These are phyloP conservation scores for Zygotorulaspora mrakii DNA, from an alignment of 1,139 yeast genomes.

Conservation along the genomic window DNA sequence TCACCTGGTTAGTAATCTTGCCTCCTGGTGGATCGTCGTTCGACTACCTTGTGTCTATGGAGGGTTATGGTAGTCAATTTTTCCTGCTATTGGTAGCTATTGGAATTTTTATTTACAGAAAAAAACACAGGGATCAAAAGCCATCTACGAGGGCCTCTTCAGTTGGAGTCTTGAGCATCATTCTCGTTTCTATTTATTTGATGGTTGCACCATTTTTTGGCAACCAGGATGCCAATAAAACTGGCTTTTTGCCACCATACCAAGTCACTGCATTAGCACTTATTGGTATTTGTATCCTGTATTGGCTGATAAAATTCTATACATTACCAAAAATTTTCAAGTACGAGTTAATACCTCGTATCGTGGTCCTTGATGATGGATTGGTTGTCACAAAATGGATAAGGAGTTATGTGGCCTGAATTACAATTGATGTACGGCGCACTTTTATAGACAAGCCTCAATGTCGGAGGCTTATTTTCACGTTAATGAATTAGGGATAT, in stretches of 20 bases:
- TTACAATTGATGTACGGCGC: not conserved
- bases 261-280: slow-evolving; percentile 43
- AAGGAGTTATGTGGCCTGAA: slow-evolving; percentile 25
- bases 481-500: not conserved
- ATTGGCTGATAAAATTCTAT: slow-evolving; percentile 50
- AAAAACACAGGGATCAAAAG: slow-evolving; percentile 43
- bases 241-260: slow-evolving; percentile 52
- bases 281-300: slow-evolving; percentile 39
- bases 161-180: slow-evolving; percentile 44
- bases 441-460: too few species aligned
- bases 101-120: slow-evolving; percentile 51
- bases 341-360: slow-evolving; percentile 44
- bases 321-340: slow-evolving; percentile 44
- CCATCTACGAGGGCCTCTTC: slow-evolving; percentile 51
- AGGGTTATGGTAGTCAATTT: slow-evolving; percentile 54
- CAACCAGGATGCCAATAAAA: slow-evolving; percentile 41
- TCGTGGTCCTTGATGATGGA: slow-evolving; percentile 49
- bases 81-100: slow-evolving; percentile 48
- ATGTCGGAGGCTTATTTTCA: too few species aligned
- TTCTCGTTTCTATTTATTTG: slow-evolving; percentile 43
- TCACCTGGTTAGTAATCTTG: slow-evolving; percentile 40
- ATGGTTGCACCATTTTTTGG: slow-evolving; percentile 48
- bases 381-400: slow-evolving; percentile 53
- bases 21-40: slow-evolving; percentile 54
- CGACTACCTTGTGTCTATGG: slow-evolving; percentile 54